A percentile compares a stretch with the other conserved stretches of the same genome.
phyloP scores from a whole-genome alignment of 768 basidiomycete genomes.

The Phanerodontia chrysosporium region DNA sequence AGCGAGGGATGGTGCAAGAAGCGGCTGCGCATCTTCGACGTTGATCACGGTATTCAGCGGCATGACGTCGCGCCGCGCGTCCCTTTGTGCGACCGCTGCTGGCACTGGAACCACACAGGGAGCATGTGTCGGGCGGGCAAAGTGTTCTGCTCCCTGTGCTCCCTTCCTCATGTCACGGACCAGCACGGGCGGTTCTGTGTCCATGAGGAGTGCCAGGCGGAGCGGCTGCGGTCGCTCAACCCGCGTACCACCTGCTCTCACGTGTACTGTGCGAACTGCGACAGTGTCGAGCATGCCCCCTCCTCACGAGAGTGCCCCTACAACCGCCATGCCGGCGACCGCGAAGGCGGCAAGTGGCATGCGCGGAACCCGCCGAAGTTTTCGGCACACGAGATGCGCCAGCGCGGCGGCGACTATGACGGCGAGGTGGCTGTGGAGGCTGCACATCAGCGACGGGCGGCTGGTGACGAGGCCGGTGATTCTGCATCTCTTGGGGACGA shows the following conservation, averaged over 20 bases:
- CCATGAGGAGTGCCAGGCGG: not conserved
- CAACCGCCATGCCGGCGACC: constrained; percentile 2
- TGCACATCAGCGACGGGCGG: not conserved
- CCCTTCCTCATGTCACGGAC: not conserved
- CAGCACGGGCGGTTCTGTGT: constrained; percentile 1
- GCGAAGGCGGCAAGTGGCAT: constrained; percentile 1
- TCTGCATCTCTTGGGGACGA: too few species aligned
- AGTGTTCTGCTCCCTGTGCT: constrained; percentile 3
- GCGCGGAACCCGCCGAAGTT: not conserved
- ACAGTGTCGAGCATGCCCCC: constrained; percentile 1
- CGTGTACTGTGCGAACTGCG: constrained; percentile 9
- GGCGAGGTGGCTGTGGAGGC: not conserved
- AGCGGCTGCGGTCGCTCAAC: not conserved
- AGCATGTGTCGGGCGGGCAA: not conserved
- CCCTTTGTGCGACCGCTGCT: constrained; percentile 7
- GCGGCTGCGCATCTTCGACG: not conserved
- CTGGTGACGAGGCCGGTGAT: not conserved
- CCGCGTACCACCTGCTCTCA: not conserved
- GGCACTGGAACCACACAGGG: constrained; percentile 5
- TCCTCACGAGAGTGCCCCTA: constrained; percentile 6
- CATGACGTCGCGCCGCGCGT: not conserved
- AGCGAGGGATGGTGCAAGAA: constrained; percentile 6
- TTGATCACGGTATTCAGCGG: not conserved
- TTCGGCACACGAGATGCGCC: not conserved
- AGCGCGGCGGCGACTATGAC: not conserved